These are phyloP conservation scores for Fistulifera solaris DNA, from an alignment of 108 stramenopile species.

Conservation along the genomic window DNA sequence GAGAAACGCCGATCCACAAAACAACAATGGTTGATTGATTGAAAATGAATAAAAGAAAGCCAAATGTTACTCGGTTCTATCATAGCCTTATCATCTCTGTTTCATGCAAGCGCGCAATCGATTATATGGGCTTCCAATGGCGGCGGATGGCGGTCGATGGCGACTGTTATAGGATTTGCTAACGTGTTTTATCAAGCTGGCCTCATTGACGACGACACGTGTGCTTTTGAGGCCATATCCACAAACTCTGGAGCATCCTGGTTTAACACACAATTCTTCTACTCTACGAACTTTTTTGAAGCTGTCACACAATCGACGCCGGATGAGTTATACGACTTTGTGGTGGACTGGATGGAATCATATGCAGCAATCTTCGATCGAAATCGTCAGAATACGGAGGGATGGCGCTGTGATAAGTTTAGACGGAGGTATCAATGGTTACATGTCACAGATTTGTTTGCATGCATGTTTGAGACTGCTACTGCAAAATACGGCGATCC, in stretches of 20 bases:
- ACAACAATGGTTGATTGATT: too few species aligned
- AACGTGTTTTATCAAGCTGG: constrained; percentile 18
- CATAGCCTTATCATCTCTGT: too few species aligned
- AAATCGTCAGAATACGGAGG: too few species aligned
- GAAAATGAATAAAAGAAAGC: too few species aligned
- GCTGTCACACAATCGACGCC: background rate
- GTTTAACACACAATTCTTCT: constrained; percentile 28
- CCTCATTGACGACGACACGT: constrained; percentile 9
- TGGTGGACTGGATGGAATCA: constrained; percentile 21
- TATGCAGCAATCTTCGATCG: constrained; percentile 5
- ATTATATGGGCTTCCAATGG: constrained; percentile 25
- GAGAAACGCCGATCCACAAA: too few species aligned
- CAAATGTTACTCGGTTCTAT: too few species aligned
- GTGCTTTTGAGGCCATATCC: constrained; percentile 10
- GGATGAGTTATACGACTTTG: constrained; percentile 20
- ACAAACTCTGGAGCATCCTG: constrained; percentile 22
- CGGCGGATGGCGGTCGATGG: constrained; percentile 28
- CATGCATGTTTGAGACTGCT: constrained; percentile 14
- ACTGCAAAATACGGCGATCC: constrained; percentile 16
- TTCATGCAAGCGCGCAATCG: background rate
- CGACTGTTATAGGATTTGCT: constrained; percentile 18
- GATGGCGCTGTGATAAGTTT: too few species aligned
- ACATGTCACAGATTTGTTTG: too few species aligned
- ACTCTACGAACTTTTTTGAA: constrained; percentile 20
- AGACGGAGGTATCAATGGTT: too few species aligned